phyloP scores from a whole-genome alignment of 108 stramenopile genomes.

The Skeletonema costatum region DNA sequence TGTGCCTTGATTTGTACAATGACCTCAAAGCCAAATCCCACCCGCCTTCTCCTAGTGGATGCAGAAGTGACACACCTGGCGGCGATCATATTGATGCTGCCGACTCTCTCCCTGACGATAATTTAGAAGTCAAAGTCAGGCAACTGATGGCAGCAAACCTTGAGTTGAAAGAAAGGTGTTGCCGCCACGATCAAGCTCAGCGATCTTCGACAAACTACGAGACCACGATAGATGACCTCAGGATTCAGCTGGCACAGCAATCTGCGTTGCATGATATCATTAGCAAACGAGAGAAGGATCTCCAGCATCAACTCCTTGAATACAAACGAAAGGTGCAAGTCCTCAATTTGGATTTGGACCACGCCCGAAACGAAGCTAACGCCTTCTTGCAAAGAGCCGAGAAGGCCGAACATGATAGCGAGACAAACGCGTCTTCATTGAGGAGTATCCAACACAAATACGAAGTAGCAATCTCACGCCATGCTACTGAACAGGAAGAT shows the following conservation, averaged over 20 bases:
- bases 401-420: constrained; percentile 29
- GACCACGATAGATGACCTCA: constrained; percentile 5
- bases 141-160: constrained; percentile 10
- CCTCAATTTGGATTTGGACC: constrained; percentile 20
- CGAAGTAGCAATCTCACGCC: constrained; percentile 10
- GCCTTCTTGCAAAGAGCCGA: constrained; percentile 21
- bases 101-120: neutral
- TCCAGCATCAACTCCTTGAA: constrained; percentile 25
- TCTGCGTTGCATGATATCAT: neutral
- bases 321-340: constrained; percentile 17
- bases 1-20: constrained; percentile 36
- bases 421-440: constrained; percentile 9
- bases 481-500: constrained; percentile 32
- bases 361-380: constrained; percentile 15
- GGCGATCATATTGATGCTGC: too few relatives aligned
- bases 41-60: neutral
- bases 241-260: constrained; percentile 16
- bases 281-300: constrained; percentile 24
- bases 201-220: constrained; percentile 8
- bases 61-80: neutral
- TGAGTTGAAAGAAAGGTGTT: constrained; percentile 22
- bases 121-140: constrained; percentile 15
- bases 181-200: constrained; percentile 6
- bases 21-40: constrained; percentile 5
- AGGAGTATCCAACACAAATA: constrained; percentile 8